A percentile compares a stretch with the other conserved stretches of the same genome.
Evolutionary conservation across 495 filamentous ascomycete species (phyloP).

Genomic region (Gamarada debralockiae): DNA sequence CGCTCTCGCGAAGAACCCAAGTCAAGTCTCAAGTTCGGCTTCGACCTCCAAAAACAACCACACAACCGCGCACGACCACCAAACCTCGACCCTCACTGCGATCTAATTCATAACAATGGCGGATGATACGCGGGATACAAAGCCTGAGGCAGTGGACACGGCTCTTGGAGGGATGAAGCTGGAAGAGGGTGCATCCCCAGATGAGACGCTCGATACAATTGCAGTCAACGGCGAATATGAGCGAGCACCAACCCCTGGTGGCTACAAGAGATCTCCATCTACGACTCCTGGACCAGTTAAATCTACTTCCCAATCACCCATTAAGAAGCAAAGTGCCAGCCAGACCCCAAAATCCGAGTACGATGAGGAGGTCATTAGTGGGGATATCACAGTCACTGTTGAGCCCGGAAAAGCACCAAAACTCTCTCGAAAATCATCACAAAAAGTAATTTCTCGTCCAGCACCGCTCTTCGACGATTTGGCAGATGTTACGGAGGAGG

Average conservation of each 20-base stretch:
- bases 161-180: conserved; percentile 40
- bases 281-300: conserved; percentile 21
- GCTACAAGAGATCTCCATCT: conserved; percentile 23
- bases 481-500: conserved; percentile 70
- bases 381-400: conserved; percentile 59
- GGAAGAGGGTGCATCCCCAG: conserved; percentile 23
- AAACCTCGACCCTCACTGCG: neutral
- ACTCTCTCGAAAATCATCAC: conserved; percentile 67
- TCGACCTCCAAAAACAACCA: neutral
- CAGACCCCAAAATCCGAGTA: conserved; percentile 32
- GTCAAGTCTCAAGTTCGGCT: conserved; percentile 10
- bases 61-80: neutral
- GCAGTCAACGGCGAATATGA: conserved; percentile 25
- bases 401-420: conserved; percentile 69
- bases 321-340: conserved; percentile 31
- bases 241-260: neutral
- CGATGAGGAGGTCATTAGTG: conserved; percentile 45
- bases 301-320: conserved; percentile 36
- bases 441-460: conserved; percentile 58
- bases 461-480: conserved; percentile 65
- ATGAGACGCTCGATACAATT: conserved; percentile 12
- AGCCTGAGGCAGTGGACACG: conserved; percentile 34
- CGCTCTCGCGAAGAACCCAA: neutral
- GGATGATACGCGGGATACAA: conserved; percentile 41
- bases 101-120: conserved; percentile 14